phyloP scores from a whole-genome alignment of 2,329 filamentous ascomycete genomes.

The Biscogniauxia mediterranea region DNA sequence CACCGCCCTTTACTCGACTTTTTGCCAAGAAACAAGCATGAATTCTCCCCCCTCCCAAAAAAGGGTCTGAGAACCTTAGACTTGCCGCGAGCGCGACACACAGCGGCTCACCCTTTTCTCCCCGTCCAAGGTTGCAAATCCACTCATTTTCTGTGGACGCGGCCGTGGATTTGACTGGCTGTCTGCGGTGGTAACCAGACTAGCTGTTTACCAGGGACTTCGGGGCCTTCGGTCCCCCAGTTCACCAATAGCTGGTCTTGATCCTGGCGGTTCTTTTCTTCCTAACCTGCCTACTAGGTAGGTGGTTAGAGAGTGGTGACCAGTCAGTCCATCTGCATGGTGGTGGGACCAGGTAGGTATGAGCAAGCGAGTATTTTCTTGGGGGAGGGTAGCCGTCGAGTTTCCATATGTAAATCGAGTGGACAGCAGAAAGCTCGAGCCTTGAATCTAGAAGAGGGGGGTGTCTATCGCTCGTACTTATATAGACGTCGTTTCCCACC shows the following conservation, averaged over 20 bases:
- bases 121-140: neutral
- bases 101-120: no score
- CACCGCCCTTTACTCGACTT: neutral
- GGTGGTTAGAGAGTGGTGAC: neutral
- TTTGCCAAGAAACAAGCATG: neutral
- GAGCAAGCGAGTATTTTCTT: neutral
- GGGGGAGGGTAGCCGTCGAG: neutral
- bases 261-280: neutral
- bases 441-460: neutral
- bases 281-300: neutral
- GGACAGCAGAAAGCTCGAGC: neutral
- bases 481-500: neutral
- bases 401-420: neutral
- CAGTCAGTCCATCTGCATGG: neutral
- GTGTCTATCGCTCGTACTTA: constrained; percentile 1
- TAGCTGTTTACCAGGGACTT: neutral
- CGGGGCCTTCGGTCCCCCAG: no score
- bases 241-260: neutral
- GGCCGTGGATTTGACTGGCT: no score
- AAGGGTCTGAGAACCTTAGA: neutral
- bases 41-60: no score
- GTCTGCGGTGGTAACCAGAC: neutral
- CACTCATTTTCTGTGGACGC: neutral
- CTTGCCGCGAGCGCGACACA: neutral
- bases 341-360: neutral